Evolutionary conservation across 2,329 filamentous ascomycete genomes (phyloP), one percentile per base, ranked within the genome.

Genomic region (Microdochium bolleyi): DNA sequence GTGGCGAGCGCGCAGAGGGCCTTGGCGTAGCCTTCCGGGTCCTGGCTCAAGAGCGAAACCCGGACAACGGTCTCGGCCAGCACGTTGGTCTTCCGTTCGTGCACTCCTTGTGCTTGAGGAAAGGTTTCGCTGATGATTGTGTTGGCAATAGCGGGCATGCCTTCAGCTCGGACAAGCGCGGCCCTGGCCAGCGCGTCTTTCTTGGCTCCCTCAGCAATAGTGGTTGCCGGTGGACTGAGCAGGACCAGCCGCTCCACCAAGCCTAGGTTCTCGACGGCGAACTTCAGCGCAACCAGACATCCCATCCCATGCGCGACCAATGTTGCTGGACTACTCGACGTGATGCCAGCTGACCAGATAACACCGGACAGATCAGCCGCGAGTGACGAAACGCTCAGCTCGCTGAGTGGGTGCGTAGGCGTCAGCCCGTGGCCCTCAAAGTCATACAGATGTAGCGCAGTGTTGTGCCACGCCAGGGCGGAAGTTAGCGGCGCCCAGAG

Each of bases 341-440:
- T 51, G 14, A 72, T 61, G 0, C 60, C 62, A 9, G 67, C 64
- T 24, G 64, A 52, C 3, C 67, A 51, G 54, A 73, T 70, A 1
- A 80, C 48, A 2, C 63, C 64, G 2, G 61, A 51, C 1, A 80
- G 58, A 52, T 80, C 77, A 0, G 55, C 54, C 0, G 72, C 71
- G 46, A 77, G 71, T 0, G 70, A 74, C 0, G 62, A 58, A 37
- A 82, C 71, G 5, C 65, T 71, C 11, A 78, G 51, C 2, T 57
- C 57, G 49, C 66, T 73, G 2, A 70, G 63, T 0, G 78, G 72
- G 9, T 70, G 71, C 0, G 78, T 80, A 0, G 78, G 77, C 1
- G 75, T 77, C 7, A 77, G 65, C 0, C 79, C 79, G 55, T 81
- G 78, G 2, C 79, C 79, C 62, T 83, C 79, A 2, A 83, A 65